These are phyloP conservation scores for Tilletiaria anomala DNA, from an alignment of 1,284 basidiomycete species.

Conservation along the genomic window DNA sequence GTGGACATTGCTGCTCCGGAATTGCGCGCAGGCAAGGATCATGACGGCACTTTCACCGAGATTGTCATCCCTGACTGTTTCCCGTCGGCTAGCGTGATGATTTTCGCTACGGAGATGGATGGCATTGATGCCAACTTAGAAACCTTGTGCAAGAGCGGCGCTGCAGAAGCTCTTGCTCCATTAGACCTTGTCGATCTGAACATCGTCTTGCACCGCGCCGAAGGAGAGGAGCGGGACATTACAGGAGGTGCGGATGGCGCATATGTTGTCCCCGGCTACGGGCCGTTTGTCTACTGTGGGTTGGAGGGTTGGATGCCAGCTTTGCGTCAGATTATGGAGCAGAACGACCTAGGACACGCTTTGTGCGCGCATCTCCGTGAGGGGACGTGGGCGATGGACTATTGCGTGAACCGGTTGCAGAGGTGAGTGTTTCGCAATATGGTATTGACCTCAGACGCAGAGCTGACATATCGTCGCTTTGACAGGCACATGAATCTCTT, in stretches of 20 bases:
- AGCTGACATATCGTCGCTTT: neutral
- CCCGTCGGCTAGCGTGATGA: constrained; percentile 31
- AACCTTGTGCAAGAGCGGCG: constrained; percentile 14
- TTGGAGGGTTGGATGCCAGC: constrained; percentile 29
- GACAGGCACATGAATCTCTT: constrained; percentile 10
- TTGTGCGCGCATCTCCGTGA: constrained; percentile 27
- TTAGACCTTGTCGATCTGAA: constrained; percentile 29
- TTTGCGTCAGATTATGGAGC: constrained; percentile 14
- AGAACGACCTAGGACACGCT: constrained; percentile 30
- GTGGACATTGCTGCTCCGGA: constrained; percentile 18
- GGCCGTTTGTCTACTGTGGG: constrained; percentile 25
- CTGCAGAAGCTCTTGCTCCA: constrained; percentile 18
- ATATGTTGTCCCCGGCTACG: constrained; percentile 16
- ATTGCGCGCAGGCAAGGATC: constrained; percentile 8
- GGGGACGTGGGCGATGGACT: constrained; percentile 31
- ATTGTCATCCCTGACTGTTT: constrained; percentile 26
- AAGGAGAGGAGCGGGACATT: constrained; percentile 30
- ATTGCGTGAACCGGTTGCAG: constrained; percentile 47
- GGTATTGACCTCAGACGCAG: neutral
- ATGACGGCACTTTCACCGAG: constrained; percentile 18
- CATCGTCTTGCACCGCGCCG: constrained; percentile 27
- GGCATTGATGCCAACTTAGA: constrained; percentile 19
- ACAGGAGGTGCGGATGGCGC: constrained; percentile 24
- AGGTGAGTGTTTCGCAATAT: constrained; percentile 47
- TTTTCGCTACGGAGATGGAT: constrained; percentile 26